Percentiles rank a stretch among this genome's conserved stretches.
Evolutionary conservation across 345 rosid species (phyloP).

Genomic region (Brassica rapa): DNA sequence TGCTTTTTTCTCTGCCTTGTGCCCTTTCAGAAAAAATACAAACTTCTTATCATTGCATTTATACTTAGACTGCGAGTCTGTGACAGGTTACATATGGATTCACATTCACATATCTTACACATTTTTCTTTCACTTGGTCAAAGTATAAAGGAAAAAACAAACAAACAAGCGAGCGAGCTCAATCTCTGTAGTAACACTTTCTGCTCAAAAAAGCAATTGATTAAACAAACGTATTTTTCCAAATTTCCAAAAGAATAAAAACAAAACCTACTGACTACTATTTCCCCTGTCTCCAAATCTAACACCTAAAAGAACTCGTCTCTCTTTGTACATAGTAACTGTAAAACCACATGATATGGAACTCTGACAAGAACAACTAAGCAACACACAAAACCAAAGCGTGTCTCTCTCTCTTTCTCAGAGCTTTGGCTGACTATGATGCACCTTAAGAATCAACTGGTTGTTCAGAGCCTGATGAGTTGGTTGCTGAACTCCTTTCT

Average conservation of each 20-base stretch:
- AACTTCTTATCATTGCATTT: too few species aligned
- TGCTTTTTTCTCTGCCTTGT: too few species aligned
- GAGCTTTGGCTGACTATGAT: conserved; percentile 37
- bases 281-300: conserved; percentile 22
- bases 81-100: not conserved
- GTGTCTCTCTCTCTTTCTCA: conserved; percentile 42
- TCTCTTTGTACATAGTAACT: conserved; percentile 38
- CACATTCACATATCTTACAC: not conserved
- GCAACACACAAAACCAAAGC: conserved; percentile 32
- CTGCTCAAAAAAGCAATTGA: conserved; percentile 14
- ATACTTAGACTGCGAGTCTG: too few species aligned
- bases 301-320: conserved; percentile 29
- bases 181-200: conserved; percentile 9
- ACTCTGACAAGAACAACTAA: conserved; percentile 21
- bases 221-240: conserved; percentile 33
- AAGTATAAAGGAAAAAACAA: not conserved
- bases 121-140: not conserved
- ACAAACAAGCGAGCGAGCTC: not conserved
- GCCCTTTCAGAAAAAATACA: too few species aligned
- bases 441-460: conserved; percentile 50
- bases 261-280: conserved; percentile 30
- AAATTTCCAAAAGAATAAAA: conserved; percentile 25
- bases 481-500: conserved; percentile 35
- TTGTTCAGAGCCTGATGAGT: conserved; percentile 41
- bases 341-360: conserved; percentile 28